phyloP scores from a whole-genome alignment of 2,329 filamentous ascomycete genomes.

The Aspergillus cejpii region DNA sequence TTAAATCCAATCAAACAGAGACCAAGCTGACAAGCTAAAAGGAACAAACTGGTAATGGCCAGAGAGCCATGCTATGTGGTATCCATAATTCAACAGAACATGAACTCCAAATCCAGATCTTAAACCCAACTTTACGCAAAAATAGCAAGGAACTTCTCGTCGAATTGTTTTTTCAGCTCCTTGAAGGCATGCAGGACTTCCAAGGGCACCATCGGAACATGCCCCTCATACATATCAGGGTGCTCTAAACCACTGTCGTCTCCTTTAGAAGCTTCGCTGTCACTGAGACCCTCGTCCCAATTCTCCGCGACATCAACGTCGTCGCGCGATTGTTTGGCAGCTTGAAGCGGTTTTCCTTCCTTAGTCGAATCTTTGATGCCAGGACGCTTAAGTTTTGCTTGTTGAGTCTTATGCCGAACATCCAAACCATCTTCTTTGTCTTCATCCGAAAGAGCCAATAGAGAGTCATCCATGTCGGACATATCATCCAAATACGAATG shows the following conservation, averaged over 20 bases:
- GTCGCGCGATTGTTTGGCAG: background rate
- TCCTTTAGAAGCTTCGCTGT: constrained; percentile 3
- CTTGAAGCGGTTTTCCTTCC: constrained; percentile 2
- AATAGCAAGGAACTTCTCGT: constrained; percentile 31
- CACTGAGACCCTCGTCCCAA: background rate
- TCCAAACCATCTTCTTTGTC: constrained; percentile 7
- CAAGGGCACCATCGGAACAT: constrained; percentile 7
- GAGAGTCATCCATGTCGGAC: background rate
- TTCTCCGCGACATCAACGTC: background rate
- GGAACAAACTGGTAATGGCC: too few relatives aligned
- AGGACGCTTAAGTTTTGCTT: background rate
- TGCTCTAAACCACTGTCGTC: constrained; percentile 14
- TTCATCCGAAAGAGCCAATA: background rate
- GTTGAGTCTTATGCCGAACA: background rate
- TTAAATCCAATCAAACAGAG: too few relatives aligned
- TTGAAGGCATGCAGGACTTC: constrained; percentile 26
- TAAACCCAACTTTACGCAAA: constrained; percentile 20
- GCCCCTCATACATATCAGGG: background rate
- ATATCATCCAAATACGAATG: background rate
- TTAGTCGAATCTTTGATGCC: background rate
- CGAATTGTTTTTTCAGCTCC: constrained; percentile 28
- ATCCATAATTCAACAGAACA: background rate
- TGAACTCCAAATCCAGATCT: background rate
- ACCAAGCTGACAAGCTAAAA: too few relatives aligned
- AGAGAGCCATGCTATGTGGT: too few relatives aligned